phyloP scores from a whole-genome alignment of 148 eudicot species.

The Vaccinium macrocarpon region DNA sequence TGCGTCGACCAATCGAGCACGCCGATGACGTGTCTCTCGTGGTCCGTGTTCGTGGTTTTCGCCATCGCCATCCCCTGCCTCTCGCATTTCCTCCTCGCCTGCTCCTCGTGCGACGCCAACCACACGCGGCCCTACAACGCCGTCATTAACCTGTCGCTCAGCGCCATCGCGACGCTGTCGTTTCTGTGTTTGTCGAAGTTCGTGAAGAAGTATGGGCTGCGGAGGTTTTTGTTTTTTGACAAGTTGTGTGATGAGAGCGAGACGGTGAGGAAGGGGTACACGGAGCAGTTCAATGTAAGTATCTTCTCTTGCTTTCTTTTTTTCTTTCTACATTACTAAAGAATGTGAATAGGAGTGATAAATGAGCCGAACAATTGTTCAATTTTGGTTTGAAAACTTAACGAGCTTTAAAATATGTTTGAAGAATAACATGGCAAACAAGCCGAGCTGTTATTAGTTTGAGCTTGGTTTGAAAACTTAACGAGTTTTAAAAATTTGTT shows the following conservation, averaged over 20 bases:
- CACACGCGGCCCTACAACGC: slow-evolving; percentile 65
- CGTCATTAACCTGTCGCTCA: slow-evolving; percentile 69
- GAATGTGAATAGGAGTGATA: neutral
- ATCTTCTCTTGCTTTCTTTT: neutral
- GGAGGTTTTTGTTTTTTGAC: slow-evolving; percentile 86
- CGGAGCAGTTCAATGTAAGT: slow-evolving; percentile 74
- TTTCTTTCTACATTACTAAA: too few species aligned
- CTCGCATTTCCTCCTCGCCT: slow-evolving; percentile 70
- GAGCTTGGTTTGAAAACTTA: neutral
- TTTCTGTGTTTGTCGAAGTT: slow-evolving; percentile 57
- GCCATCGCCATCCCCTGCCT: slow-evolving; percentile 55
- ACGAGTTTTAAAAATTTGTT: neutral
- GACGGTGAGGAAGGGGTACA: slow-evolving; percentile 64
- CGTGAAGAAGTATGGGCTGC: slow-evolving; percentile 54
- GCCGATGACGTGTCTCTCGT: slow-evolving; percentile 43
- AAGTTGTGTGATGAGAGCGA: slow-evolving; percentile 81
- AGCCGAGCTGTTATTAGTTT: neutral
- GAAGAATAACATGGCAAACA: neutral
- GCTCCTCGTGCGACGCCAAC: slow-evolving; percentile 54
- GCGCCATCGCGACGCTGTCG: slow-evolving; percentile 60
- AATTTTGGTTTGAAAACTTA: neutral
- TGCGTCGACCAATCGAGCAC: slow-evolving; percentile 76
- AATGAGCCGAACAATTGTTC: neutral
- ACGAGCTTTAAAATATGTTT: neutral
- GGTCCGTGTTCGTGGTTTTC: slow-evolving; percentile 51